Evolutionary conservation across 2,329 filamentous ascomycete species (phyloP).

Genomic region (Aspergillus hortae): DNA sequence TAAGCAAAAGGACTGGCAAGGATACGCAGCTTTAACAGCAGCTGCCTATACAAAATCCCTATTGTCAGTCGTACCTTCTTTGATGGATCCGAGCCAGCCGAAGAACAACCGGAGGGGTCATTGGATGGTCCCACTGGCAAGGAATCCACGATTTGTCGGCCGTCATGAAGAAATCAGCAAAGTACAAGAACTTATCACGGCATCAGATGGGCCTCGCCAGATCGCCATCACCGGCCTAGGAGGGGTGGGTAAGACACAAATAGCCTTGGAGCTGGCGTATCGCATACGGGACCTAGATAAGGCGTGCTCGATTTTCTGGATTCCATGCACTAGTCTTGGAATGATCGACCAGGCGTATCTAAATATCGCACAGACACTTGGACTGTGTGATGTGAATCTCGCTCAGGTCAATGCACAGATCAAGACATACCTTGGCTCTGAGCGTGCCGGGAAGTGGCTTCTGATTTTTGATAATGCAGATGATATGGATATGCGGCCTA

Average conservation of each 20-base stretch:
- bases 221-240: slow-evolving; percentile 10
- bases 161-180: neutral
- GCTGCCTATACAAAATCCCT: neutral
- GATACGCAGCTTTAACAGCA: neutral
- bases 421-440: slow-evolving; percentile 10
- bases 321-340: slow-evolving; percentile 21
- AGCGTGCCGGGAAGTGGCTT: slow-evolving; percentile 16
- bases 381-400: slow-evolving; percentile 3
- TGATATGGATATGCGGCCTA: slow-evolving; percentile 15
- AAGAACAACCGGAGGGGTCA: neutral
- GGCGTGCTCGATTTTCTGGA: slow-evolving; percentile 23
- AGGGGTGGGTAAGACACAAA: slow-evolving; percentile 1
- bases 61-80: neutral
- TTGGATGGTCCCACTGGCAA: neutral
- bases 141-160: neutral
- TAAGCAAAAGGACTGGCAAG: neutral
- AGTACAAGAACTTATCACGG: neutral
- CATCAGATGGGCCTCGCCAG: neutral
- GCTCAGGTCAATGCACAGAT: slow-evolving; percentile 1
- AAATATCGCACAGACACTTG: slow-evolving; percentile 7
- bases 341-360: slow-evolving; percentile 13
- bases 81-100: neutral
- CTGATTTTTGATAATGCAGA: slow-evolving; percentile 24
- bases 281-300: slow-evolving; percentile 12
- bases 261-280: slow-evolving; percentile 24